A percentile compares a stretch with the other conserved stretches of the same genome.
These are phyloP conservation scores for Chaetomiaceae sp. DNA, from an alignment of 2,329 filamentous ascomycete genomes.

Conservation along the genomic window DNA sequence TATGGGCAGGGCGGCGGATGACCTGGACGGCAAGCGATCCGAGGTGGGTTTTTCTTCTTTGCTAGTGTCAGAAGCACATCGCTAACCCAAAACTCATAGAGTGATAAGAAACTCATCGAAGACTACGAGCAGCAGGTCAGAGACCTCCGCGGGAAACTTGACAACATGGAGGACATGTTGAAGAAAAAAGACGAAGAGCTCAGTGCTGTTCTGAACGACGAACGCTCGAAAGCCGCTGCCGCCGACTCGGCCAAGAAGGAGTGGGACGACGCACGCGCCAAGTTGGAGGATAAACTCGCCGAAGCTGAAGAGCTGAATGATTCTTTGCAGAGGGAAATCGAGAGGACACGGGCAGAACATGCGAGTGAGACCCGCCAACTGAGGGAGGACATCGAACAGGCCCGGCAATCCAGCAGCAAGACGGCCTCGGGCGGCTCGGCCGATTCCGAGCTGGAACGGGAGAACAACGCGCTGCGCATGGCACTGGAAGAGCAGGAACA, in stretches of 20 bases:
- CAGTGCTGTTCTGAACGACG: constrained; percentile 50
- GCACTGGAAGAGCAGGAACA: constrained; percentile 70
- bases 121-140: constrained; percentile 77
- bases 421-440: constrained; percentile 28
- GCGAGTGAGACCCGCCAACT: constrained; percentile 58
- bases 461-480: constrained; percentile 64
- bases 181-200: constrained; percentile 64
- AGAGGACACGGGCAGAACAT: constrained; percentile 66
- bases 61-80: constrained; percentile 23
- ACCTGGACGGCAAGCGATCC: constrained; percentile 25
- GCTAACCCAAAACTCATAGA: constrained; percentile 33
- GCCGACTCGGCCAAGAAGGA: constrained; percentile 63
- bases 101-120: constrained; percentile 66
- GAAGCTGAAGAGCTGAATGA: constrained; percentile 73
- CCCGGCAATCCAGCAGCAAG: constrained; percentile 18
- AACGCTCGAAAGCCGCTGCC: constrained; percentile 49
- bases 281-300: constrained; percentile 67
- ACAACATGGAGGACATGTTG: constrained; percentile 63
- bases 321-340: constrained; percentile 74
- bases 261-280: constrained; percentile 59
- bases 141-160: constrained; percentile 68
- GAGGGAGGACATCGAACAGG: constrained; percentile 56
- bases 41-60: constrained; percentile 20
- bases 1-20: constrained; percentile 6
- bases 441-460: constrained; percentile 55